These are phyloP conservation scores for Neckera pumila DNA, from an alignment of 225 moss, liverwort and hornwort genomes.

Conservation along the genomic window DNA sequence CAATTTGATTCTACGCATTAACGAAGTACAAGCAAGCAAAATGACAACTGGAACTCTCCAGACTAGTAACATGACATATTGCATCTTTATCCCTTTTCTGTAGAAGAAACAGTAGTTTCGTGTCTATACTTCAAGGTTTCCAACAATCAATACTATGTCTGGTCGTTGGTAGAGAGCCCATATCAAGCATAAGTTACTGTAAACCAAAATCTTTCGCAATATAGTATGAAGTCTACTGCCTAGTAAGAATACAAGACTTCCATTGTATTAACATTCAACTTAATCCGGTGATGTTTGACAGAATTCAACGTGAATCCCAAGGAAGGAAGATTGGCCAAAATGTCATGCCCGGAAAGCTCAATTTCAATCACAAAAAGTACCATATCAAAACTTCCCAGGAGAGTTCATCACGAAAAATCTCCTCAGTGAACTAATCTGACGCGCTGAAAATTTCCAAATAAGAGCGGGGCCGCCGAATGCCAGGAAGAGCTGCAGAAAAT, in stretches of 20 bases:
- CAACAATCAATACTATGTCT: not conserved
- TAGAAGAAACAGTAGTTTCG: not conserved
- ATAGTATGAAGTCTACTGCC: not conserved
- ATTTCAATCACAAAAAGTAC: too few species aligned
- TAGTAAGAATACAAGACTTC: not conserved
- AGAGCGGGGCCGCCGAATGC: not conserved
- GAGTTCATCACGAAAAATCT: not conserved
- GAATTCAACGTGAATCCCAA: not conserved
- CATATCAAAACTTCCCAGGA: too few species aligned
- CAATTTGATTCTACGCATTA: slow-evolving; percentile 28
- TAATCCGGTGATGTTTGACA: not conserved
- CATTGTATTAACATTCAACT: not conserved
- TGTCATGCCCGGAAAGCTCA: not conserved
- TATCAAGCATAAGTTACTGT: too few species aligned
- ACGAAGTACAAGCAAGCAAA: slow-evolving; percentile 82
- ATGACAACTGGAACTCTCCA: slow-evolving; percentile 49
- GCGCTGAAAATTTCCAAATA: not conserved
- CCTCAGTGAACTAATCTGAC: not conserved
- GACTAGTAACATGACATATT: not conserved
- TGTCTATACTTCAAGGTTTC: not conserved
- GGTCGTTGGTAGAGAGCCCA: not conserved
- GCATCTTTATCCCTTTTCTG: not conserved
- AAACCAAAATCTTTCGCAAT: not conserved
- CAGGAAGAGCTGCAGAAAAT: not conserved
- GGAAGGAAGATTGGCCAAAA: not conserved